Conservation (phyloP, 208 protist genomes). For the Crithidia brevicula region DNA sequence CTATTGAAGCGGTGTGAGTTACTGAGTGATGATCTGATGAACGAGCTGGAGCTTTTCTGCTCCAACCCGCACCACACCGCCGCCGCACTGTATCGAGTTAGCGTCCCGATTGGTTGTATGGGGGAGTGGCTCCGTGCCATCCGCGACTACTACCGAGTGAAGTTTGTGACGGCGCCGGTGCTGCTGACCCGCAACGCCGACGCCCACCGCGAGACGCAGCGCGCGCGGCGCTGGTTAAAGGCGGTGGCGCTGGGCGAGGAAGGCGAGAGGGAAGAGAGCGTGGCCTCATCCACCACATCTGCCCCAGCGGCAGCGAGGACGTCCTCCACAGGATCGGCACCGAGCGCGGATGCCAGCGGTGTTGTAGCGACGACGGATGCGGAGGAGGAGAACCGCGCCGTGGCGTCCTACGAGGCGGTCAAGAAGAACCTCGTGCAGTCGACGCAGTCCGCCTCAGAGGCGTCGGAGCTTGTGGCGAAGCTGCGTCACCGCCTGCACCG, state of each 20-base stretch:
- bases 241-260: conserved; percentile 17
- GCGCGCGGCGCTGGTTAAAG: conserved; percentile 13
- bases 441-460: conserved; percentile 11
- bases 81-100: conserved; percentile 40
- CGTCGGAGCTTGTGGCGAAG: conserved; percentile 24
- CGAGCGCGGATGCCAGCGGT: neutral
- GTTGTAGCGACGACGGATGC: neutral
- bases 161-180: conserved; percentile 49
- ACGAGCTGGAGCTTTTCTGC: conserved; percentile 67
- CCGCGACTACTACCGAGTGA: conserved; percentile 65
- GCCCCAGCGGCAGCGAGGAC: neutral
- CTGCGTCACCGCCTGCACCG: conserved; percentile 61
- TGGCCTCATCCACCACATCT: neutral
- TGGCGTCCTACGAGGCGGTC: conserved; percentile 17
- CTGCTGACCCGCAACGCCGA: conserved; percentile 26
- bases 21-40: conserved; percentile 44
- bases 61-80: conserved; percentile 47
- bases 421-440: conserved; percentile 25
- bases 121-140: conserved; percentile 68
- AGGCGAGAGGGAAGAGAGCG: neutral
- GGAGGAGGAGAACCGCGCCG: conserved; percentile 9
- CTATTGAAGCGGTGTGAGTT: conserved; percentile 51
- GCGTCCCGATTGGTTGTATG: conserved; percentile 64
- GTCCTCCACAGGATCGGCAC: neutral
- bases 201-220: conserved; percentile 5